These are phyloP conservation scores for Camptophora hylomeconis DNA, from an alignment of 2,329 filamentous ascomycete genomes.

Conservation along the genomic window DNA sequence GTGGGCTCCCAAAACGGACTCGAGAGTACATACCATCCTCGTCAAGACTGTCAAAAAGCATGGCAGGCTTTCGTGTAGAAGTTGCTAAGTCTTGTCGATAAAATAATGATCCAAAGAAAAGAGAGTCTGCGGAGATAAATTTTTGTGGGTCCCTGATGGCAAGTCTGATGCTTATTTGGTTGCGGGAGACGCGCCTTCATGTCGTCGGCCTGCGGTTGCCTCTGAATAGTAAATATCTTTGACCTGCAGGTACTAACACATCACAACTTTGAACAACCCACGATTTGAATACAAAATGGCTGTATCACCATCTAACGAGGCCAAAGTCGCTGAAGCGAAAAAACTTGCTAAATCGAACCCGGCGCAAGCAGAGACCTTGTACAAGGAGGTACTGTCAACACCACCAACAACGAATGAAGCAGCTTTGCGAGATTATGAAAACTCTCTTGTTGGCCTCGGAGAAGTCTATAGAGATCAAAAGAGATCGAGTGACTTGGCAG, in stretches of 20 bases:
- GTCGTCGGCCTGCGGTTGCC: no score
- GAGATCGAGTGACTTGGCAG: constrained; percentile 71
- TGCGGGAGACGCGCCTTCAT: no score
- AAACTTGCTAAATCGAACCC: constrained; percentile 69
- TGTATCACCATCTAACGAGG: constrained; percentile 37
- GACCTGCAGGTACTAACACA: not conserved
- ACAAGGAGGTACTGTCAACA: constrained; percentile 79
- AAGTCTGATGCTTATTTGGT: no score
- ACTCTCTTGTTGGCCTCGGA: constrained; percentile 73
- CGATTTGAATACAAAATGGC: constrained; percentile 28
- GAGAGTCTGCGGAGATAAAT: no score
- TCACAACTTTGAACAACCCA: not conserved
- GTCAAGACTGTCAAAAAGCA: no score
- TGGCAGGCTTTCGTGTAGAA: no score
- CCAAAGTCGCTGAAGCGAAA: constrained; percentile 78
- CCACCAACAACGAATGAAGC: constrained; percentile 74
- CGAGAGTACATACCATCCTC: not conserved
- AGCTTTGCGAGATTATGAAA: constrained; percentile 82
- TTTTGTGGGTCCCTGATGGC: no score
- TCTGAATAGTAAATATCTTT: constrained; percentile 1
- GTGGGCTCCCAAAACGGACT: not conserved
- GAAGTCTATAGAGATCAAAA: constrained; percentile 78
- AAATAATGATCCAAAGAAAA: no score
- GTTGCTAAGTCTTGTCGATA: no score
- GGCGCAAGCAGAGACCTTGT: constrained; percentile 70